phyloP scores from a whole-genome alignment of 192 early-diverging fungal species.

The Paraglomus occultum region DNA sequence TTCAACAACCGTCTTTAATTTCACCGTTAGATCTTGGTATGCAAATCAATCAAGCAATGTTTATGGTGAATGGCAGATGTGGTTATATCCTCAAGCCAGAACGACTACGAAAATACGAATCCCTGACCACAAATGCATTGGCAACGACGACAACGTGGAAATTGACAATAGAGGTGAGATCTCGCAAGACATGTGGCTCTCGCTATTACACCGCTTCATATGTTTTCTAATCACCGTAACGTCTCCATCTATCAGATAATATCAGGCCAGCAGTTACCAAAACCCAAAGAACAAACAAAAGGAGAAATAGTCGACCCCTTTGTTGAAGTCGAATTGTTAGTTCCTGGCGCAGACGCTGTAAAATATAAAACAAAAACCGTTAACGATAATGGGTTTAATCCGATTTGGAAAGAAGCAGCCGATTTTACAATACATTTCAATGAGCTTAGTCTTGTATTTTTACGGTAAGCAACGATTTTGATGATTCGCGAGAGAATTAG shows the following conservation, averaged over 20 bases:
- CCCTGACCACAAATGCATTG: slow-evolving; percentile 31
- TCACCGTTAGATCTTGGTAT: slow-evolving; percentile 59
- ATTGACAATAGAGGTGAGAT: slow-evolving; percentile 38
- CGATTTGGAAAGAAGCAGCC: slow-evolving; percentile 40
- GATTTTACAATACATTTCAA: slow-evolving; percentile 43
- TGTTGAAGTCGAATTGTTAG: slow-evolving; percentile 58
- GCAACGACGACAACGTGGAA: slow-evolving; percentile 30
- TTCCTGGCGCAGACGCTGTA: slow-evolving; percentile 38
- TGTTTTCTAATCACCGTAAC: not conserved
- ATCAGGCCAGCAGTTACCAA: slow-evolving; percentile 67
- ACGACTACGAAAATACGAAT: slow-evolving; percentile 37
- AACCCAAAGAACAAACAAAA: slow-evolving; percentile 52
- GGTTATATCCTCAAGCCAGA: slow-evolving; percentile 84
- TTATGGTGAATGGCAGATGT: slow-evolving; percentile 60
- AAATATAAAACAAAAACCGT: slow-evolving; percentile 55
- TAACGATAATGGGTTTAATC: slow-evolving; percentile 55
- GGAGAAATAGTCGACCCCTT: slow-evolving; percentile 56
- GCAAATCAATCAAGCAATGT: slow-evolving; percentile 87
- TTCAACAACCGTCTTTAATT: not conserved
- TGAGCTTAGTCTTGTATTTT: slow-evolving; percentile 39
- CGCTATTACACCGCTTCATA: not conserved
- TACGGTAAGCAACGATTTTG: slow-evolving; percentile 26
- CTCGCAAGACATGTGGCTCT: not conserved
- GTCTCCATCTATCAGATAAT: slow-evolving; percentile 46
- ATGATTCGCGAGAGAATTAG: no score